These are phyloP conservation scores for Alloascoidea hylecoeti DNA, from an alignment of 805 yeast genomes.

Conservation along the genomic window DNA sequence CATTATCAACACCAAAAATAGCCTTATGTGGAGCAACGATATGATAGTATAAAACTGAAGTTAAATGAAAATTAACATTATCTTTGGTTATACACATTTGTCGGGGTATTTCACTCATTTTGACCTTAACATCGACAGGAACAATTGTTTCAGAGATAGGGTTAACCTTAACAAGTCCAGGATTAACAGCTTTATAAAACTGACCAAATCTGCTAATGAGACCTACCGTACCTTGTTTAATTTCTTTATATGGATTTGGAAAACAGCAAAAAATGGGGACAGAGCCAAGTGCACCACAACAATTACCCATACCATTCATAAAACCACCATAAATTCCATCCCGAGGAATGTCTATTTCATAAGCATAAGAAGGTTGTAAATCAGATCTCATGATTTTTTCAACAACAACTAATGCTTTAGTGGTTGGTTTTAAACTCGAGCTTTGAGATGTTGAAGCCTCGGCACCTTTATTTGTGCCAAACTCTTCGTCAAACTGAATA, in stretches of 20 bases:
- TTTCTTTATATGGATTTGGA: slow-evolving; percentile 43
- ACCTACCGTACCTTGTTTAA: slow-evolving; percentile 57
- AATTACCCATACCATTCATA: slow-evolving; percentile 22
- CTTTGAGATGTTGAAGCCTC: too few relatives aligned
- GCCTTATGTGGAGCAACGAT: slow-evolving; percentile 58
- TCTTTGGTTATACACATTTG: slow-evolving; percentile 61
- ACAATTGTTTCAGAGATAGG: slow-evolving; percentile 45
- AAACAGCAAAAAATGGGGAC: slow-evolving; percentile 41
- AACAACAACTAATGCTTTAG: slow-evolving; percentile 7
- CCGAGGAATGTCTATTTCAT: slow-evolving; percentile 19
- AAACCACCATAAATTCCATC: slow-evolving; percentile 21
- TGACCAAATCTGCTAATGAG: slow-evolving; percentile 55
- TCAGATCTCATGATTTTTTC: slow-evolving; percentile 13
- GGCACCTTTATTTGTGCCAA: too few relatives aligned
- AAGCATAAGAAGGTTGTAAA: slow-evolving; percentile 17
- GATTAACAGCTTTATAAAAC: slow-evolving; percentile 48
- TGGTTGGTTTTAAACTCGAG: too few relatives aligned
- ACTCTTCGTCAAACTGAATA: too few relatives aligned
- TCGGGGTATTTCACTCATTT: slow-evolving; percentile 50
- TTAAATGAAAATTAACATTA: slow-evolving; percentile 45
- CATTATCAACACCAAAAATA: slow-evolving; percentile 37
- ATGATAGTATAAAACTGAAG: slow-evolving; percentile 55
- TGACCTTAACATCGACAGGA: slow-evolving; percentile 37
- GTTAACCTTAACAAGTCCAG: slow-evolving; percentile 53
- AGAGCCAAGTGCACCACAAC: slow-evolving; percentile 38